Evolutionary conservation across 2,329 filamentous ascomycete species (phyloP).

Genomic region (Phyllosticta citrichinensis): DNA sequence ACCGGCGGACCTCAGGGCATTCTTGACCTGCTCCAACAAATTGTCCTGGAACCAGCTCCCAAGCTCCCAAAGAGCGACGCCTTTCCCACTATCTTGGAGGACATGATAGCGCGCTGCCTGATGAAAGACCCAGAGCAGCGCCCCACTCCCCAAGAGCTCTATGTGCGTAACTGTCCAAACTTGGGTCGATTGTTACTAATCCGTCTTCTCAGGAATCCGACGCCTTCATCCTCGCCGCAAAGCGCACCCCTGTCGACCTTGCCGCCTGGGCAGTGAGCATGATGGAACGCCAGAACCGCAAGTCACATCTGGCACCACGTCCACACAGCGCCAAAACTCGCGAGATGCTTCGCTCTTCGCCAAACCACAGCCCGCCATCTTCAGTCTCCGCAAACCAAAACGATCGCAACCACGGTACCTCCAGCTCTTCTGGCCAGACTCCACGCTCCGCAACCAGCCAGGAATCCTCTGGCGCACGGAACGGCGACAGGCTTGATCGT

Average conservation of each 20-base stretch:
- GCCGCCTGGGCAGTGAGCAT: slow-evolving; percentile 87
- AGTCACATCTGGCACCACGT: slow-evolving; percentile 78
- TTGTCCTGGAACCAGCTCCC: slow-evolving; percentile 91
- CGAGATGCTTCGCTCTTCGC: slow-evolving; percentile 24
- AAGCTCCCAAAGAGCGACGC: slow-evolving; percentile 93
- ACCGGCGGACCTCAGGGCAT: slow-evolving; percentile 77
- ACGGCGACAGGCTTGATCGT: slow-evolving; percentile 19
- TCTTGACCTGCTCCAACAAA: slow-evolving; percentile 89
- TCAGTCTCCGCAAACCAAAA: slow-evolving; percentile 12
- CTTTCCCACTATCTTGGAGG: slow-evolving; percentile 87
- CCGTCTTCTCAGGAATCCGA: slow-evolving; percentile 62
- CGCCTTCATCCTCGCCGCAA: slow-evolving; percentile 89
- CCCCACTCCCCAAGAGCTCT: slow-evolving; percentile 87
- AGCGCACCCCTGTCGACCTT: slow-evolving; percentile 89
- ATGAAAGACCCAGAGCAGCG: slow-evolving; percentile 80
- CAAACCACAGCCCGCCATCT: slow-evolving; percentile 17
- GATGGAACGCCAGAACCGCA: slow-evolving; percentile 92
- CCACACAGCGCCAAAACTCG: slow-evolving; percentile 55
- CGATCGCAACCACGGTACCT: slow-evolving; percentile 14
- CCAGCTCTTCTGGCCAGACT: slow-evolving; percentile 6
- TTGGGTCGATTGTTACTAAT: slow-evolving; percentile 13
- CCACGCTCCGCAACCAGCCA: slow-evolving; percentile 3
- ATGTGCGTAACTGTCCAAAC: slow-evolving; percentile 48
- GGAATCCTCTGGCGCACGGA: slow-evolving; percentile 13
- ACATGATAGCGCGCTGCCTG: slow-evolving; percentile 94